phyloP scores from a whole-genome alignment of 2,329 filamentous ascomycete species.

The Epichloe hybrida region DNA sequence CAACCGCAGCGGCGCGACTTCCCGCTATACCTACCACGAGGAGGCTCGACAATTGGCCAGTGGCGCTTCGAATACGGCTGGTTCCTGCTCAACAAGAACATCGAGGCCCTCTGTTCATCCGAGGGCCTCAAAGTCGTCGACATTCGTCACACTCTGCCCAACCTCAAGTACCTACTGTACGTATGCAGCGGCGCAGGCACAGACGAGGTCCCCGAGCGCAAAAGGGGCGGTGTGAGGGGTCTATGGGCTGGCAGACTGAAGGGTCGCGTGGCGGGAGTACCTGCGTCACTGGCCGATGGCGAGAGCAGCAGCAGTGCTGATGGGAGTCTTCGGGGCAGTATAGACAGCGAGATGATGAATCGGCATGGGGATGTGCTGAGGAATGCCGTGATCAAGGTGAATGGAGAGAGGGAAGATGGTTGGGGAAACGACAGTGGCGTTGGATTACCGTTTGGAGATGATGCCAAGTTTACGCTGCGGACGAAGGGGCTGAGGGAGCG shows the following conservation, averaged over 20 bases:
- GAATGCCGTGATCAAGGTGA: conserved; percentile 18
- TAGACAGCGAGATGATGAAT: conserved; percentile 27
- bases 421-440: conserved; percentile 13
- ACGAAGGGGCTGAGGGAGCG: conserved; percentile 44
- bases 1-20: conserved; percentile 50
- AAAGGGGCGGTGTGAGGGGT: conserved; percentile 46
- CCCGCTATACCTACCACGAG: conserved; percentile 56
- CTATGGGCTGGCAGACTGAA: conserved; percentile 38
- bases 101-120: conserved; percentile 53
- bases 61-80: conserved; percentile 95
- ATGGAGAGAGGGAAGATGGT: conserved; percentile 6
- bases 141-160: conserved; percentile 81
- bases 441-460: conserved; percentile 31
- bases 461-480: conserved; percentile 35
- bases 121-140: conserved; percentile 73
- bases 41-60: conserved; percentile 51
- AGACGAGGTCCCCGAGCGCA: conserved; percentile 47
- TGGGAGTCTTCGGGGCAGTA: conserved; percentile 28
- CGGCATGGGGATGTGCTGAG: conserved; percentile 26
- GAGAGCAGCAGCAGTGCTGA: conserved; percentile 25
- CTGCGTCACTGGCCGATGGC: conserved; percentile 14
- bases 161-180: conserved; percentile 84
- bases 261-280: conserved; percentile 16
- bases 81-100: conserved; percentile 92
- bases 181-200: conserved; percentile 65